Conservation (phyloP, 2,329 filamentous ascomycete genomes). For the Monilinia fructigena region DNA sequence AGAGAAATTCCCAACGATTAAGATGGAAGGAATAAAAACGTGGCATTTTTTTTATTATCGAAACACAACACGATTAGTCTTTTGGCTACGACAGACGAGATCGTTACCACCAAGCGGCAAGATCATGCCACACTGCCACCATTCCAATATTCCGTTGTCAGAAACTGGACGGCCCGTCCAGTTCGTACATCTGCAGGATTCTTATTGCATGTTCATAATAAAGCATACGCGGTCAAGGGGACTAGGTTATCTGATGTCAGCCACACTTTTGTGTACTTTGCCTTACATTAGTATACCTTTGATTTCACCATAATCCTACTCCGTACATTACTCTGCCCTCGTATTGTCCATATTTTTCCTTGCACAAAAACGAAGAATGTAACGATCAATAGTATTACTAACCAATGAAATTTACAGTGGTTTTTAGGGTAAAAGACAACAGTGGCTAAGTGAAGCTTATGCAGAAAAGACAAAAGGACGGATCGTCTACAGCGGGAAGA, state of each 20-base stretch:
- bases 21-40: constrained; percentile 20
- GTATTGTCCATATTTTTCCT: background rate
- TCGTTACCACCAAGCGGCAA: constrained; percentile 21
- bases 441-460: constrained; percentile 12
- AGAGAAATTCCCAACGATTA: background rate
- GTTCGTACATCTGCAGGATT: constrained; percentile 20
- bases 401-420: background rate
- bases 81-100: constrained; percentile 18
- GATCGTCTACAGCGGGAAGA: constrained; percentile 20
- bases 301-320: background rate
- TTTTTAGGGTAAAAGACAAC: background rate
- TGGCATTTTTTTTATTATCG: constrained; percentile 15
- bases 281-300: background rate
- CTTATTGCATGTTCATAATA: constrained; percentile 15
- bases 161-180: constrained; percentile 23
- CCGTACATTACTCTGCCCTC: background rate
- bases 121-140: constrained; percentile 24
- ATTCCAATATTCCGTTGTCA: constrained; percentile 23
- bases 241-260: constrained; percentile 19
- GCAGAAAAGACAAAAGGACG: constrained; percentile 10
- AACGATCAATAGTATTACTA: background rate
- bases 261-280: background rate
- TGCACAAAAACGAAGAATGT: background rate
- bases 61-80: constrained; percentile 20
- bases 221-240: constrained; percentile 11